phyloP scores from a whole-genome alignment of 2,329 filamentous ascomycete genomes.

The Tolypocladium inflatum region DNA sequence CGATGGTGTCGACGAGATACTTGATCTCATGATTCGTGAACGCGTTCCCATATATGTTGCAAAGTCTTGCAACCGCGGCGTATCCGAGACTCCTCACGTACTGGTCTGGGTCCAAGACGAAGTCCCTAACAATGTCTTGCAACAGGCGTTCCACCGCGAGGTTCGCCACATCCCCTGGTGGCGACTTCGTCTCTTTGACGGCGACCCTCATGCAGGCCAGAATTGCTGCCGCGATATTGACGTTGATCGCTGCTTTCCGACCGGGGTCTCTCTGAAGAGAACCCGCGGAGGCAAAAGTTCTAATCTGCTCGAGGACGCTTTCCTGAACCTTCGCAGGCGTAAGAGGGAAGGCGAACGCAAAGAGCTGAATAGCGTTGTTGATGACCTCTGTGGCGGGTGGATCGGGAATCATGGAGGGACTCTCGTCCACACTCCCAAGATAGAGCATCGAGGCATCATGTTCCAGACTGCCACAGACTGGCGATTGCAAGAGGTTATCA shows the following conservation, averaged over 20 bases:
- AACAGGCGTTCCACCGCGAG: conserved; percentile 73
- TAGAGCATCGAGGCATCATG: conserved; percentile 84
- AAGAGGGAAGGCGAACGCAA: conserved; percentile 81
- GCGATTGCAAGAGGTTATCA: conserved; percentile 52
- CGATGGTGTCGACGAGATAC: conserved; percentile 85
- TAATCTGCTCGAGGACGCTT: conserved; percentile 88
- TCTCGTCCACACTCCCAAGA: conserved; percentile 34
- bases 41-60: conserved; percentile 71
- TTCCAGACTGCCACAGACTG: conserved; percentile 75
- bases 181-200: conserved; percentile 66
- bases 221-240: conserved; percentile 80
- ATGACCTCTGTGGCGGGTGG: conserved; percentile 89
- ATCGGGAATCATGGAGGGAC: conserved; percentile 45
- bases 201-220: conserved; percentile 74
- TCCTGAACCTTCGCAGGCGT: conserved; percentile 90
- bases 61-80: conserved; percentile 76
- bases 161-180: conserved; percentile 63
- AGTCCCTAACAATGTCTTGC: conserved; percentile 62
- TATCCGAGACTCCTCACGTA: conserved; percentile 81
- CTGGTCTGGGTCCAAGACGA: conserved; percentile 75
- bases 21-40: conserved; percentile 90
- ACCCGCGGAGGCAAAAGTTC: conserved; percentile 75
- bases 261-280: conserved; percentile 77
- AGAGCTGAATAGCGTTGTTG: conserved; percentile 87
- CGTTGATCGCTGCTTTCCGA: conserved; percentile 78